A percentile compares a stretch with the other conserved stretches of the same genome.
These are phyloP conservation scores for Pyronema omphalodes DNA, from an alignment of 495 filamentous ascomycete genomes.

Conservation along the genomic window DNA sequence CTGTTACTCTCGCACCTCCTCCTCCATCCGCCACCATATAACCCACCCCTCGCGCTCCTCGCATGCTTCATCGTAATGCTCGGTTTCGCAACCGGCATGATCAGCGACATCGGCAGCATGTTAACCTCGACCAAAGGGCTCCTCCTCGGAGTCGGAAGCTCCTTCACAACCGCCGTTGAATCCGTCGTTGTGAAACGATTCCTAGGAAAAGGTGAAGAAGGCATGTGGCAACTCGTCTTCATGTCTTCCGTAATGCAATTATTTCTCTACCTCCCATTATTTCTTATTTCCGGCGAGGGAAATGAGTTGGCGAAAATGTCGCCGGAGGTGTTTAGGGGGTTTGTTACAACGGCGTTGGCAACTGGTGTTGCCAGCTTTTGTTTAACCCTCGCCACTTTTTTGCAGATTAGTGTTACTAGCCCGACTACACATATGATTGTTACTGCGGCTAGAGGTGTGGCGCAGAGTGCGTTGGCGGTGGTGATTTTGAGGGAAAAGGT, in stretches of 20 bases:
- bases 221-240: slow-evolving; percentile 19
- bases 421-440: slow-evolving; percentile 20
- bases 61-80: slow-evolving; percentile 14
- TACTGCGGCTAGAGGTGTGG: slow-evolving; percentile 14
- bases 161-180: slow-evolving; percentile 16
- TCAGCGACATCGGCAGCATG: slow-evolving; percentile 8
- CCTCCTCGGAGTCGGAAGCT: slow-evolving; percentile 9
- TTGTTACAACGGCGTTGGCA: slow-evolving; percentile 3
- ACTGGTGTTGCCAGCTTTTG: slow-evolving; percentile 12
- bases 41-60: slow-evolving; percentile 10
- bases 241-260: slow-evolving; percentile 16
- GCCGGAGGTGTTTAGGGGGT: neutral
- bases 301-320: neutral
- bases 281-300: slow-evolving; percentile 5
- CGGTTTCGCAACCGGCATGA: slow-evolving; percentile 13
- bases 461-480: slow-evolving; percentile 13
- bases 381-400: slow-evolving; percentile 17
- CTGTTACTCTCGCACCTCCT: slow-evolving; percentile 10
- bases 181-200: slow-evolving; percentile 14
- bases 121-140: slow-evolving; percentile 9
- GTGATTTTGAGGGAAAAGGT: slow-evolving; percentile 9
- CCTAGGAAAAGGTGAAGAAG: slow-evolving; percentile 12
- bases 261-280: slow-evolving; percentile 9
- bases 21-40: slow-evolving; percentile 12
- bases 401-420: slow-evolving; percentile 19